These are phyloP conservation scores for Biscogniauxia marginata DNA, from an alignment of 2,329 filamentous ascomycete species.

Conservation along the genomic window DNA sequence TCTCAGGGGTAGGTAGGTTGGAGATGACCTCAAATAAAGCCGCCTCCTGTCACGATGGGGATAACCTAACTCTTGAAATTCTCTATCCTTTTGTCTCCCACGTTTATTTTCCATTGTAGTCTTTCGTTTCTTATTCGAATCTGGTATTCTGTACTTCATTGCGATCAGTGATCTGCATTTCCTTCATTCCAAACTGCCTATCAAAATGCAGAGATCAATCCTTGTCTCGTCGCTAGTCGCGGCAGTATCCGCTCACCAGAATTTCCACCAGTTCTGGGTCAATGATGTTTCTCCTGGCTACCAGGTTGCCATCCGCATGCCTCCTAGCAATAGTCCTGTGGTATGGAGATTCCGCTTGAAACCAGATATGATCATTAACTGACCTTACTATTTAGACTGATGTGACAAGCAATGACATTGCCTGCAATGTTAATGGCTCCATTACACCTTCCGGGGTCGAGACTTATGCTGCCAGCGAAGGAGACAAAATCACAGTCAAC, in stretches of 20 bases:
- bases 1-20: background rate
- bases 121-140: background rate
- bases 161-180: background rate
- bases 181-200: background rate
- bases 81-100: no score
- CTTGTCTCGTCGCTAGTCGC: conserved; percentile 25
- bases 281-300: conserved; percentile 37
- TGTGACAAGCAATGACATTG: conserved; percentile 26
- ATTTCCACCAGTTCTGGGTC: conserved; percentile 42
- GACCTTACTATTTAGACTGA: no score
- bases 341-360: background rate
- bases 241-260: conserved; percentile 37
- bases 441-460: conserved; percentile 27
- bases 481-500: conserved; percentile 36
- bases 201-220: conserved; percentile 28
- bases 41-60: background rate
- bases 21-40: background rate
- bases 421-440: conserved; percentile 24
- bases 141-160: conserved; percentile 1
- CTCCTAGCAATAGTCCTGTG: conserved; percentile 18
- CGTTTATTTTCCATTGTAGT: background rate
- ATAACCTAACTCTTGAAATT: no score
- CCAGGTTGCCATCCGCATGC: conserved; percentile 30
- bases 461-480: conserved; percentile 32
- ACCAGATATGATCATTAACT: no score